A percentile compares a stretch with the other conserved stretches of the same genome.
These are phyloP conservation scores for Jaapia argillacea DNA, from an alignment of 768 basidiomycete species.

Conservation along the genomic window DNA sequence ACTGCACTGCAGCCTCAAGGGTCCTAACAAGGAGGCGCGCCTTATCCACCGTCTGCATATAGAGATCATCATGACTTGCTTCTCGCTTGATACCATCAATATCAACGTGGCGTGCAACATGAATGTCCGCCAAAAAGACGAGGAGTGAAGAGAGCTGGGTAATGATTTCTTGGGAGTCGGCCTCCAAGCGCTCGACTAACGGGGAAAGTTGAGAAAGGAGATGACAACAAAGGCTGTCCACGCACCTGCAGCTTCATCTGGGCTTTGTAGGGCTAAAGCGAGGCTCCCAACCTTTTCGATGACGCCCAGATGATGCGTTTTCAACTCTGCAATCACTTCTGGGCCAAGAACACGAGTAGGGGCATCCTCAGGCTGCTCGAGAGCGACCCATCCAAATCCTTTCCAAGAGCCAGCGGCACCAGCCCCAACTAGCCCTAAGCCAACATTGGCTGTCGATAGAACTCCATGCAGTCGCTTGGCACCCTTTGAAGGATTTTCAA, in stretches of 20 bases:
- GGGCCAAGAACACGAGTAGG: conserved; percentile 32
- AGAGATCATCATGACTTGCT: conserved; percentile 37
- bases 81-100: conserved; percentile 62
- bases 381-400: conserved; percentile 73
- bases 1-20: conserved; percentile 61
- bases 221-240: conserved; percentile 2
- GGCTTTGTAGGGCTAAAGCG: too few relatives aligned
- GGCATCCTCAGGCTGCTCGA: conserved; percentile 35
- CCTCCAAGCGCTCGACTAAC: conserved; percentile 19
- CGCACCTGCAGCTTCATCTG: too few relatives aligned
- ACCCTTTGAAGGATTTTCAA: conserved; percentile 14
- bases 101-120: conserved; percentile 75
- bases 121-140: conserved; percentile 52
- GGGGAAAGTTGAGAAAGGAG: conserved; percentile 5
- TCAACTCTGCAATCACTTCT: conserved; percentile 48
- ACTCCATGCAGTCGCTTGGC: conserved; percentile 51
- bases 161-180: conserved; percentile 42
- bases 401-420: conserved; percentile 73
- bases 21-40: conserved; percentile 60
- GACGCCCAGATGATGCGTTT: too few relatives aligned
- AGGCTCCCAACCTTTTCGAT: too few relatives aligned
- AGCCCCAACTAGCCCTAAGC: conserved; percentile 71
- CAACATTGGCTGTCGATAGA: conserved; percentile 53
- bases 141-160: conserved; percentile 51
- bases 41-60: conserved; percentile 55